These are phyloP conservation scores for Elsinoe australis DNA, from an alignment of 2,329 filamentous ascomycete genomes.

Conservation along the genomic window DNA sequence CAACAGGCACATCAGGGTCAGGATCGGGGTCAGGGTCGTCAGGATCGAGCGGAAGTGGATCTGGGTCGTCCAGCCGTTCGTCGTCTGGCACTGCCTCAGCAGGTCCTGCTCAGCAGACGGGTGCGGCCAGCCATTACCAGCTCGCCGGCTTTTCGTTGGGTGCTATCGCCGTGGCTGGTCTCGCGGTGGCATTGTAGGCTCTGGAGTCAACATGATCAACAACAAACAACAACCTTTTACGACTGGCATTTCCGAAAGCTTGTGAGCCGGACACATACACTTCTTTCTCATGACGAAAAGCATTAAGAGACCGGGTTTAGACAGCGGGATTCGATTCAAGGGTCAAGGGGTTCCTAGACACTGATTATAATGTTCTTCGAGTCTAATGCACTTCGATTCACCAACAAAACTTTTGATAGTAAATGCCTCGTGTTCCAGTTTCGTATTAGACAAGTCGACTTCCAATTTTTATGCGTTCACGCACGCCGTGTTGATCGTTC, in stretches of 20 bases:
- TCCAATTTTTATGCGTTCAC: too few relatives aligned
- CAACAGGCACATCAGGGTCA: conserved; percentile 14
- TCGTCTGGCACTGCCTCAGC: conserved; percentile 12
- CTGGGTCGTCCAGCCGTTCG: conserved; percentile 5
- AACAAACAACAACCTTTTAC: not conserved
- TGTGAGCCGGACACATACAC: conserved; percentile 13
- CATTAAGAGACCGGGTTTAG: not conserved
- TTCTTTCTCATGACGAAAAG: conserved; percentile 14
- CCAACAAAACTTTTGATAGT: too few relatives aligned
- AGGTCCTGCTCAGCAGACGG: conserved; percentile 9
- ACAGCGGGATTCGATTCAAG: conserved; percentile 1
- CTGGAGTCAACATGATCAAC: conserved; percentile 6
- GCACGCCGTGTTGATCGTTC: too few relatives aligned
- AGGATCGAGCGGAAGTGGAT: conserved; percentile 12
- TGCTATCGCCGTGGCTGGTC: conserved; percentile 15
- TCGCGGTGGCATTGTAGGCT: conserved; percentile 14
- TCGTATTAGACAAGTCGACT: too few relatives aligned
- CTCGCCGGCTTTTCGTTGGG: conserved; percentile 12
- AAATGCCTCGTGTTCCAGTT: not conserved
- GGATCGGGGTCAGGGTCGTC: conserved; percentile 17
- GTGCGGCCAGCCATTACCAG: conserved; percentile 16
- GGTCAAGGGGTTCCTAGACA: conserved; percentile 14
- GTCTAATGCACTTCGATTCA: conserved; percentile 11
- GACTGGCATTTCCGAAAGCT: conserved; percentile 8
- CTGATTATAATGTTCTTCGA: conserved; percentile 6